phyloP scores from a whole-genome alignment of 352 stramenopile species.

The Phytophthora foliorum region DNA sequence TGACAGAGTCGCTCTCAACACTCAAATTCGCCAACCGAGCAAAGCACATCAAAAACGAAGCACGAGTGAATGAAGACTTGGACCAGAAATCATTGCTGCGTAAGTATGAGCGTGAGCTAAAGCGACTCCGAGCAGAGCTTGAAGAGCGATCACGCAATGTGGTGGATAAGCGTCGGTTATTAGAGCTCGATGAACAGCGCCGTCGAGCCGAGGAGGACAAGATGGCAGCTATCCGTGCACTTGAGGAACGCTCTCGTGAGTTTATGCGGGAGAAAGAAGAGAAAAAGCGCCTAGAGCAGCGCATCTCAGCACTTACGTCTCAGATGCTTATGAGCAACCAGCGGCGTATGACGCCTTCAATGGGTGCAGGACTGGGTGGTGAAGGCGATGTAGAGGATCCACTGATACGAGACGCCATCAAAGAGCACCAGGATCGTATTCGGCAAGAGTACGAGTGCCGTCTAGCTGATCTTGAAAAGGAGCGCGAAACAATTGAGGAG shows the following conservation, averaged over 20 bases:
- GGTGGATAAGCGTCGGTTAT: conserved; percentile 93
- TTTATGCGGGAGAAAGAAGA: conserved; percentile 97
- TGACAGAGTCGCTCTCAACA: conserved; percentile 94
- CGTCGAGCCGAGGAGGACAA: conserved; percentile 94
- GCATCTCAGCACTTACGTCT: conserved; percentile 92
- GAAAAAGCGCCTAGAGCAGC: conserved; percentile 95
- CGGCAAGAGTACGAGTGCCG: conserved; percentile 93
- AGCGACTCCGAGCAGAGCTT: conserved; percentile 92
- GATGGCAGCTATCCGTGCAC: conserved; percentile 93
- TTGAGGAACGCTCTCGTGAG: conserved; percentile 92
- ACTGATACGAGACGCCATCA: conserved; percentile 83
- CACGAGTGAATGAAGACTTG: conserved; percentile 93
- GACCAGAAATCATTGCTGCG: conserved; percentile 94
- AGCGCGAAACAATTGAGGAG: conserved; percentile 95
- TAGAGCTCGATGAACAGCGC: conserved; percentile 92
- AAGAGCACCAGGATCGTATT: conserved; percentile 92
- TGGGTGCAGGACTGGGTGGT: conserved; percentile 19
- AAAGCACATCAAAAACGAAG: conserved; percentile 95
- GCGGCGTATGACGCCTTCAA: conserved; percentile 35
- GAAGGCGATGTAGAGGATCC: conserved; percentile 74
- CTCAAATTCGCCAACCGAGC: conserved; percentile 95
- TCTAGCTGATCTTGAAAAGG: conserved; percentile 94
- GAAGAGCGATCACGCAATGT: conserved; percentile 94
- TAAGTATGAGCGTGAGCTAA: conserved; percentile 97
- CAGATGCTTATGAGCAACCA: conserved; percentile 94